phyloP scores from a whole-genome alignment of 805 yeast genomes.

The Isabelozyma rhagii region DNA sequence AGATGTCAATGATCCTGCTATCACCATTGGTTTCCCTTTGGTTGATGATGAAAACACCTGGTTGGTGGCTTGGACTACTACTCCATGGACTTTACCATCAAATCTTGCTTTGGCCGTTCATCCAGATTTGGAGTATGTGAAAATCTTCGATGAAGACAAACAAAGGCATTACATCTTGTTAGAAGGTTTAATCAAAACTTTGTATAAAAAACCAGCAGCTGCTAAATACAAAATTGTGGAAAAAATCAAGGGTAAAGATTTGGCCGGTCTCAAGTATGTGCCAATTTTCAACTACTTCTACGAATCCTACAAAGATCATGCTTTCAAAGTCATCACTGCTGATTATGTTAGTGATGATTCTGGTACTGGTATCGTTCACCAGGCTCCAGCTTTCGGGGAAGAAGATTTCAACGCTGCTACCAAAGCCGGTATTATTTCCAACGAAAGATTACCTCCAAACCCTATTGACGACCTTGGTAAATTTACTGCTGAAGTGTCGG shows the following conservation, averaged over 20 bases:
- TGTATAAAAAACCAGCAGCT: conserved; percentile 92
- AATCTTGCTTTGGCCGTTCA: conserved; percentile 89
- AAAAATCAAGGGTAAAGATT: conserved; percentile 71
- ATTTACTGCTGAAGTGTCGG: conserved; percentile 71
- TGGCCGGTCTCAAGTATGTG: conserved; percentile 73
- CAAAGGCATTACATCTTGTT: conserved; percentile 78
- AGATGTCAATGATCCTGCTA: conserved; percentile 96
- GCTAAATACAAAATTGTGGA: conserved; percentile 85
- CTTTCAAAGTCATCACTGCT: conserved; percentile 77
- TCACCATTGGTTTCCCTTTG: conserved; percentile 84
- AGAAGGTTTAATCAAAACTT: conserved; percentile 75
- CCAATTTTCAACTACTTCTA: conserved; percentile 84
- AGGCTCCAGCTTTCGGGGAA: conserved; percentile 99
- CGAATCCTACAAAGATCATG: conserved; percentile 71
- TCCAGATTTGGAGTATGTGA: conserved; percentile 87
- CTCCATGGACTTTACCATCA: conserved; percentile 99
- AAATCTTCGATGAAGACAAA: conserved; percentile 85
- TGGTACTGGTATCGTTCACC: conserved; percentile 99
- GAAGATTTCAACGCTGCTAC: conserved; percentile 87
- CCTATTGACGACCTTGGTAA: conserved; percentile 93
- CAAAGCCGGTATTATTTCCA: conserved; percentile 69
- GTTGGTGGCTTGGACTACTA: conserved; percentile 97
- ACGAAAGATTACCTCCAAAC: conserved; percentile 74
- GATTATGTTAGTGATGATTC: conserved; percentile 88
- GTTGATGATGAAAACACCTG: conserved; percentile 76